Evolutionary conservation across 2,329 filamentous ascomycete species (phyloP), one percentile per base, ranked within the genome.

Genomic region (Berkeleyomyces rouxiae): DNA sequence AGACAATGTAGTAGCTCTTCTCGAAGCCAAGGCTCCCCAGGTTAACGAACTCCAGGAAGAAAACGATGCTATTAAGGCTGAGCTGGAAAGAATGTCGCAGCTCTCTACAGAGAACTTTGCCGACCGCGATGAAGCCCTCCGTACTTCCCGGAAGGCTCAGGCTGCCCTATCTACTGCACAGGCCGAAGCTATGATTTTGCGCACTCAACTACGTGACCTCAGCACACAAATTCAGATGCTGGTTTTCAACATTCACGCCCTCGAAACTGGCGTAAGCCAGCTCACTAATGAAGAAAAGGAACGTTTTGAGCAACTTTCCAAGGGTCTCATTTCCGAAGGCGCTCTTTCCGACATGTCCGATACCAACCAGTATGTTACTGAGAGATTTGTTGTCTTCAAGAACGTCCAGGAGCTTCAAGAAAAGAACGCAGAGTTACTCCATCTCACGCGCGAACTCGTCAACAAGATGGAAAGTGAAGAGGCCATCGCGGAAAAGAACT

Each of bases 401-500:
- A 85, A 90, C 67, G 83, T 96, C 46, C 79, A 82, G 64, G 88
- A 95, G 62, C 77, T 99, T 7, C 90, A 96, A 70, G 81, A 87
- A 64, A 90, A 95, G 77, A 97, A 99, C 67, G 79, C 87, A 65
- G 87, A 93, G 67, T 79, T 96, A 23, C 78, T 96, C 33, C 84
- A 86, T 59, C 84, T 95, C 67, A 88, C 90, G 3, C 84, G 92
- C 46, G 84, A 95, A 67, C 78, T 99, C 11, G 90, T 89, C 7
- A 87, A 92, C 65, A 84, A 88, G 72, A 89, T 96, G 79, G 93
- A 97, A 74, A 91, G 88, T 60, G 88, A 92, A 68, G 91, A 96
- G 71, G 90, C 90, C 0, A 78, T 87, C 53, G 80, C 81, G 5
- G 81, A 79, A 5, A 83, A 84, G 71, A 77, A 81, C 65, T 80